Evolutionary conservation across 768 basidiomycete species (phyloP), one percentile per base, ranked within the genome.

Genomic region (Auriculariales sp.): DNA sequence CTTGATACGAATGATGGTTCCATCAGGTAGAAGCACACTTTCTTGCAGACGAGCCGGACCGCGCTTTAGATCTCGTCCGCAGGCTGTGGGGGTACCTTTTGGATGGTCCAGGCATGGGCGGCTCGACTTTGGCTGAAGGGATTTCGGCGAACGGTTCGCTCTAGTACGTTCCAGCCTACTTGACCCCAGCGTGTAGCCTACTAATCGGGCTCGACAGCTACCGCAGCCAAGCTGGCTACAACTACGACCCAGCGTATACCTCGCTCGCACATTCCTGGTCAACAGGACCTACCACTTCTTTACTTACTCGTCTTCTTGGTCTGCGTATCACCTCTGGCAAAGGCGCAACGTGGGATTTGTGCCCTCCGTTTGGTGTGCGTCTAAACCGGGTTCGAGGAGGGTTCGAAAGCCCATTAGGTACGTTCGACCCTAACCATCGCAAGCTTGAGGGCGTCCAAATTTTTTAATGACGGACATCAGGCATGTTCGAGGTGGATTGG

Each of bases 31-130:
- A 76, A 66, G 76, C 75, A 2, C 77, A 79, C 51, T 79, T 78
- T 50, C 69, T 65, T 10, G 66, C 73, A 2, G 75, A 71, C 1
- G 71, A 78, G 49, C 72, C 75, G 29, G 66, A 58, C 0, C 63
- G 69, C 2, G 77, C 77, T 0, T 65, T 79, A 57, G 74, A 77
- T 49, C 64, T 79, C 3, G 62, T 79, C 14, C 64, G 67, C 11
- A 60, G 74, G 17, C 73, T 73, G 29, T 79, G 77, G 77, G 77
- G 77, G 2, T 79, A 76, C 60, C 77, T 78, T 62, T 62, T 79
- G 2, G 70, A 70, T 58, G 78, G 75, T 7, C 66, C 71, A 47
- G 61, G 75, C 27, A 73, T 71, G 5, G 77, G 78, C 0, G 70
- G 77, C 52, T 75, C 74, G 34, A 77, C 76, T 0, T 64, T 79